Percentiles rank a stretch among this genome's conserved stretches.
Evolutionary conservation across 192 early-diverging fungal species (phyloP).

Genomic region (Backusella westeae): DNA sequence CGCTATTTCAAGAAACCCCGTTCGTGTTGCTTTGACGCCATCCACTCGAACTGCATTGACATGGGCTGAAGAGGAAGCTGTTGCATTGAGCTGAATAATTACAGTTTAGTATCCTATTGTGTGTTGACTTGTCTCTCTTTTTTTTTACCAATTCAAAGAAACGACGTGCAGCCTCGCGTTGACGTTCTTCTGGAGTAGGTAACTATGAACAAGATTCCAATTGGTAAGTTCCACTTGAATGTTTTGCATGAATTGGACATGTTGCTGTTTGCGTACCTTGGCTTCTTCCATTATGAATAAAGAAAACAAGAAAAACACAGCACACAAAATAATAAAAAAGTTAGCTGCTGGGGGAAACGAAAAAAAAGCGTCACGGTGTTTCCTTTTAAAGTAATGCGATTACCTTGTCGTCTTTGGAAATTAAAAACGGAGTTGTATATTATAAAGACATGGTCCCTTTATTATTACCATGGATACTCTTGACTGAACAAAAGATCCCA

Average conservation of each 20-base stretch:
- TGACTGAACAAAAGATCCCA: too few species aligned
- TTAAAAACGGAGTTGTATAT: too few species aligned
- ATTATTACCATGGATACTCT: neutral
- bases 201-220: neutral
- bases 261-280: neutral
- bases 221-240: neutral
- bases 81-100: conserved; percentile 12
- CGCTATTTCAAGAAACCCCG: conserved; percentile 43
- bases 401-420: neutral
- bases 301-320: neutral
- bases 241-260: neutral
- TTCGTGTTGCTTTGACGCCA: conserved; percentile 39
- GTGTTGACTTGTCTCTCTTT: neutral
- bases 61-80: conserved; percentile 21
- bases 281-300: neutral
- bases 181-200: conserved; percentile 13
- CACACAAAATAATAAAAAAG: neutral
- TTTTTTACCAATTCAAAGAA: conserved; percentile 15
- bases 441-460: neutral
- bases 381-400: neutral
- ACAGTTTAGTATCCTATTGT: too few species aligned
- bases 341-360: neutral
- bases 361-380: neutral
- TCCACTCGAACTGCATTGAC: conserved; percentile 30
- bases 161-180: conserved; percentile 10